Percentiles rank a stretch among this genome's conserved stretches.
Conservation (phyloP, 495 filamentous ascomycete species). For the Aspergillus leporis region DNA sequence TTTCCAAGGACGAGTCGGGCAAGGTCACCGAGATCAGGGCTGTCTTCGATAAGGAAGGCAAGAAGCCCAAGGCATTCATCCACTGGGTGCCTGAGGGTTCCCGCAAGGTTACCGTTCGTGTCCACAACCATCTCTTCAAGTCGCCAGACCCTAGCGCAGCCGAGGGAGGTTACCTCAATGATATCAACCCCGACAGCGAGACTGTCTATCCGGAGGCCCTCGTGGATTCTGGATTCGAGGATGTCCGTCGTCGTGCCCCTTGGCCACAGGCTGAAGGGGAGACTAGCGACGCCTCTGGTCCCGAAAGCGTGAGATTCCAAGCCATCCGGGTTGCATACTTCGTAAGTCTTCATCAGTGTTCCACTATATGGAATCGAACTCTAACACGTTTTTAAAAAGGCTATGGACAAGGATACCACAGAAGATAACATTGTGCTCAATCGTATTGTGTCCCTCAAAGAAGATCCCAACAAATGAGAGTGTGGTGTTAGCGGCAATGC, state of each 20-base stretch:
- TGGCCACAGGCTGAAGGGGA: constrained; percentile 78
- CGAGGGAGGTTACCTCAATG: constrained; percentile 72
- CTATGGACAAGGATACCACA: too few relatives aligned
- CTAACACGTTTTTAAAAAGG: constrained; percentile 7
- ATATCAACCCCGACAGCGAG: constrained; percentile 85
- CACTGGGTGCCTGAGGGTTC: constrained; percentile 81
- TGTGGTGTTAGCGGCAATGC: too few relatives aligned
- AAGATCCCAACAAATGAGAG: too few relatives aligned
- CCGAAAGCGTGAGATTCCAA: constrained; percentile 86
- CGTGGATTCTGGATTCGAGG: constrained; percentile 83
- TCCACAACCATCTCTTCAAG: constrained; percentile 85
- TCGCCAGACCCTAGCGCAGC: constrained; percentile 73
- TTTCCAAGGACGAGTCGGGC: constrained; percentile 64
- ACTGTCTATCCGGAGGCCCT: constrained; percentile 73
- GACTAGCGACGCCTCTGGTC: constrained; percentile 57
- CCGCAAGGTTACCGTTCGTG: constrained; percentile 73
- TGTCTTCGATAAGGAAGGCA: constrained; percentile 13
- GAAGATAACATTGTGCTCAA: too few relatives aligned
- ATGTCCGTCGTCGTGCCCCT: constrained; percentile 70
- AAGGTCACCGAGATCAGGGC: constrained; percentile 43
- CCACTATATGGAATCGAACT: constrained; percentile 5
- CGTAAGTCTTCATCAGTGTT: constrained; percentile 22
- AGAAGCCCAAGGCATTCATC: constrained; percentile 76
- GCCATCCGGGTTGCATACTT: constrained; percentile 88
- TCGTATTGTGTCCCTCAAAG: too few relatives aligned